A percentile compares a stretch with the other conserved stretches of the same genome.
phyloP scores from a whole-genome alignment of 306 rosid genomes.

The Cercis canadensis region DNA sequence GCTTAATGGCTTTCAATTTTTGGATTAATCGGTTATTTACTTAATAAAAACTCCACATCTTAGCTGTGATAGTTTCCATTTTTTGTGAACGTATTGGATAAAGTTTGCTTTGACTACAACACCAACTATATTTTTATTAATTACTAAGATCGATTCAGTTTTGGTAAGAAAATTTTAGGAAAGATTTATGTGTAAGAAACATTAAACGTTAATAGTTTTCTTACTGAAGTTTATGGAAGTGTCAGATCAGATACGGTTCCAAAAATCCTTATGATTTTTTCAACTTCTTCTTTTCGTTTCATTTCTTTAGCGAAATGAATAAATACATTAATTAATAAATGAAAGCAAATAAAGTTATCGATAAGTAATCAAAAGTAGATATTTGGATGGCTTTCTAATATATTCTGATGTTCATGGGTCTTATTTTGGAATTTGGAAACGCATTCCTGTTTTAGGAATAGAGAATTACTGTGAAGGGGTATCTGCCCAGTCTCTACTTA shows the following conservation, averaged over 20 bases:
- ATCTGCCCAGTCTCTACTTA: not conserved
- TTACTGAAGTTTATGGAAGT: no score
- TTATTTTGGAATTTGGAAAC: slow-evolving; percentile 16
- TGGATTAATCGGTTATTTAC: not conserved
- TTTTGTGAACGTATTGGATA: not conserved
- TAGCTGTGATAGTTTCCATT: slow-evolving; percentile 10
- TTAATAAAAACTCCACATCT: not conserved
- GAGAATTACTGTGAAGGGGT: not conserved
- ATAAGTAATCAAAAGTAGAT: not conserved
- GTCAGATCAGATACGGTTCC: not conserved
- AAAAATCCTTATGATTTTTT: not conserved
- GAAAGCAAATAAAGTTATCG: not conserved
- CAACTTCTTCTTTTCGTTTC: not conserved
- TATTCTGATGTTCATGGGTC: not conserved
- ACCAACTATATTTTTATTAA: not conserved
- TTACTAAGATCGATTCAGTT: slow-evolving; percentile 22
- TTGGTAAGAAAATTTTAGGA: slow-evolving; percentile 12
- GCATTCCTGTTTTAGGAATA: slow-evolving; percentile 2
- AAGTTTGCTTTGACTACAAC: not conserved
- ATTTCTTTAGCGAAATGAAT: not conserved
- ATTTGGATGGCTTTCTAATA: not conserved
- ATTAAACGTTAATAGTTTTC: no score
- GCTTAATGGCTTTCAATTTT: not conserved
- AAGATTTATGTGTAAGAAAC: no score
- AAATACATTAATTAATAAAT: not conserved